Base-by-base conservation (phyloP, 192 early-diverging fungal species). In the Rhizophagus sp. region DNA sequence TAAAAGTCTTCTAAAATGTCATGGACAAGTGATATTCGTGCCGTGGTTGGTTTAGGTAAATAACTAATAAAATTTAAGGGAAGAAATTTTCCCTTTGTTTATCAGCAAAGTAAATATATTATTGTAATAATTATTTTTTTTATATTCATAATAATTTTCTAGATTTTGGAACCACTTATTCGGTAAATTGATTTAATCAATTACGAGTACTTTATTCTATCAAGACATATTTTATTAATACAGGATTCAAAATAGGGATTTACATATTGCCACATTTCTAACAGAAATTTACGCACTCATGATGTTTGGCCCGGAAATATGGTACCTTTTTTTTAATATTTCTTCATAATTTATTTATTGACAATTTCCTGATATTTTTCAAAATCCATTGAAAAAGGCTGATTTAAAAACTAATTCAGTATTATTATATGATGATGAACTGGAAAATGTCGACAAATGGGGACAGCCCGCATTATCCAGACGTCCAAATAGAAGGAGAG, bases 81-180 rank as follows among this genome's bases (percentile, higher is more conserved):
- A 22, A 15, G 3, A 30, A 57, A 12, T 19, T 4, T 57, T 19
- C 22, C 17, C 22, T 19, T 39, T n/a, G n/a, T n/a, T n/a, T n/a
- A 39, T 7, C 7, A 39, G 39, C 39, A 39, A 34, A 34, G 34
- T 34, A 34, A 39, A 39, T 39, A 39, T 2, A 2, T 36, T 36
- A 36, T 36, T 36, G 34, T 36, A 36, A 36, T 36, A 36, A 15
- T 52, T 52, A 1, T 30, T 30, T 9, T 22, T 27, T 9, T 27
- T 22, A 7, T 1, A 12, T 15, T 27, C 2, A 30, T 25, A 0
- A 6, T 9, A 27, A n/a, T 19, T 70, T 17, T 39, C 6, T n/a
- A 70, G 68, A 70, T 70, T 70, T 70, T 41, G 68, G 68, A 5
- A 70, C 68, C 15, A 70, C 68, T 19, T 70, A 39, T n/a, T 70